Evolutionary conservation across 2,329 filamentous ascomycete genomes (phyloP).

Genomic region (Bipolaris zeicola): DNA sequence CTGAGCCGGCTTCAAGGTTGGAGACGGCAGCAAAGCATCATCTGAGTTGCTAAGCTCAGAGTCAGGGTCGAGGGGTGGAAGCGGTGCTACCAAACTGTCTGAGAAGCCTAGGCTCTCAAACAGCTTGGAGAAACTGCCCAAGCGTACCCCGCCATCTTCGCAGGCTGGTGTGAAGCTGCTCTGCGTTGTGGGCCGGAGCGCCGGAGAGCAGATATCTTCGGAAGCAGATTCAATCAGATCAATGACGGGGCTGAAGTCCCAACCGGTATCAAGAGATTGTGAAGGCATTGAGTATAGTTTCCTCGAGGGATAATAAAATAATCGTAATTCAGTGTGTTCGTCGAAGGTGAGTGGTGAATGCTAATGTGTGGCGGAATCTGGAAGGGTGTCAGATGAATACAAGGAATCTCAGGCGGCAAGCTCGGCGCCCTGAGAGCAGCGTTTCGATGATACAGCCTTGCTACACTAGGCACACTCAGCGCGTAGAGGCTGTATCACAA

Average conservation of each 20-base stretch:
- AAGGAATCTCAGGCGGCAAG: neutral
- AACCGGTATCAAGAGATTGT: constrained; percentile 46
- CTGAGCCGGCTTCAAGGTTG: constrained; percentile 7
- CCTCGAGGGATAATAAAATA: neutral
- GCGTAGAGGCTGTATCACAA: neutral
- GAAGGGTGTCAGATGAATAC: constrained; percentile 15
- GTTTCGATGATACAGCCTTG: neutral
- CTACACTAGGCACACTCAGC: neutral
- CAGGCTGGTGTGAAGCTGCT: constrained; percentile 8
- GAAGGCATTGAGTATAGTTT: constrained; percentile 37
- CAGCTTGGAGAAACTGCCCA: constrained; percentile 56
- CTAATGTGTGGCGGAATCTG: constrained; percentile 27
- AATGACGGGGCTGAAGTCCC: constrained; percentile 55
- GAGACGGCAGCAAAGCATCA: constrained; percentile 44
- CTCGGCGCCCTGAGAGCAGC: neutral
- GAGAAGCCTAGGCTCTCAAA: constrained; percentile 52
- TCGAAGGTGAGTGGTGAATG: constrained; percentile 7
- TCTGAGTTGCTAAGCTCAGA: constrained; percentile 51
- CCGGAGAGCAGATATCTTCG: constrained; percentile 29
- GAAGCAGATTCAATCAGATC: constrained; percentile 47
- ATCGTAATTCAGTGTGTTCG: constrained; percentile 2
- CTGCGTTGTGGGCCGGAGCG: constrained; percentile 17
- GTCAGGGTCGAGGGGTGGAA: constrained; percentile 31
- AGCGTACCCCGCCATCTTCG: constrained; percentile 25
- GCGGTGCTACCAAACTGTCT: constrained; percentile 20